Percentiles rank a stretch among this genome's conserved stretches.
Conservation (phyloP, 2,329 filamentous ascomycete species). For the Shiraia sp. region DNA sequence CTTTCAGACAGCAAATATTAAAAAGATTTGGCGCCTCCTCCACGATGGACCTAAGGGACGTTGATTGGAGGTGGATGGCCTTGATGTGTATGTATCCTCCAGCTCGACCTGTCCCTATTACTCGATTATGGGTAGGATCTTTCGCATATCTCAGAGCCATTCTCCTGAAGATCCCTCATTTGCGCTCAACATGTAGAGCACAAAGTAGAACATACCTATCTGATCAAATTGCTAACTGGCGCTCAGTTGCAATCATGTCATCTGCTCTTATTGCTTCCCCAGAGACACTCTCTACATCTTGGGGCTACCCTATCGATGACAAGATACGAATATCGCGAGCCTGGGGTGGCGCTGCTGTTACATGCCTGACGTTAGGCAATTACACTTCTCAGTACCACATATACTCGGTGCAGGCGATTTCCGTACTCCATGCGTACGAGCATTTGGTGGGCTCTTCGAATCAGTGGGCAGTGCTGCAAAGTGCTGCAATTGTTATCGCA, state of each 20-base stretch:
- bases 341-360: constrained; percentile 53
- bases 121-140: too few relatives aligned
- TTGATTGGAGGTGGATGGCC: constrained; percentile 47
- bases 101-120: too few relatives aligned
- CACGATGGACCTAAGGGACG: constrained; percentile 43
- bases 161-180: too few relatives aligned
- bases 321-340: constrained; percentile 47
- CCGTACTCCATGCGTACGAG: constrained; percentile 54
- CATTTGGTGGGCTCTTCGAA: constrained; percentile 56
- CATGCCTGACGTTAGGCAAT: constrained; percentile 52
- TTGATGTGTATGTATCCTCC: constrained; percentile 22
- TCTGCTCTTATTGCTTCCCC: constrained; percentile 50
- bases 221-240: constrained; percentile 1
- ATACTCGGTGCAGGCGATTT: constrained; percentile 51
- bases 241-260: constrained; percentile 51
- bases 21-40: constrained; percentile 43
- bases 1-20: constrained; percentile 45
- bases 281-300: constrained; percentile 36
- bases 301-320: constrained; percentile 52
- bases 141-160: too few relatives aligned
- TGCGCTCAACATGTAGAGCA: too few relatives aligned
- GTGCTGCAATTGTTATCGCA: constrained; percentile 52
- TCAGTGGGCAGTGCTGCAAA: constrained; percentile 52
- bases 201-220: too few relatives aligned
- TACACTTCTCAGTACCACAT: constrained; percentile 48